Conservation (phyloP, 2,329 filamentous ascomycete species). For the Sarocladium oryzae region DNA sequence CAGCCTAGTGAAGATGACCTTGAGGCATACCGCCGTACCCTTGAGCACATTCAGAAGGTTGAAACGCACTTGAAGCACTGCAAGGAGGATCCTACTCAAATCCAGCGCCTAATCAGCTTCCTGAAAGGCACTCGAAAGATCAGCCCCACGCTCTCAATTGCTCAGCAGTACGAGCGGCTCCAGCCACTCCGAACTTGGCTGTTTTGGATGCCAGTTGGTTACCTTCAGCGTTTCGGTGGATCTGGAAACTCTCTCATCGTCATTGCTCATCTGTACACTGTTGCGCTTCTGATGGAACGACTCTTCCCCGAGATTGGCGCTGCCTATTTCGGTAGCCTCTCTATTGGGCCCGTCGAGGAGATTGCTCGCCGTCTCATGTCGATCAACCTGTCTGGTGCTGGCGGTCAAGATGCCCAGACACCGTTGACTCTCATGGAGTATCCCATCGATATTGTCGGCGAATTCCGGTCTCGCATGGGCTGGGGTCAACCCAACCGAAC, state of each 20-base stretch:
- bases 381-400: constrained; percentile 54
- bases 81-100: constrained; percentile 55
- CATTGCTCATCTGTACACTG: constrained; percentile 86
- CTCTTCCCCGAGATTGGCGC: constrained; percentile 88
- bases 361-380: constrained; percentile 71
- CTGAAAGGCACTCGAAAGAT: constrained; percentile 67
- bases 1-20: constrained; percentile 65
- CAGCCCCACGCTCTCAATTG: constrained; percentile 61
- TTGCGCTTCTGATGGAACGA: constrained; percentile 80
- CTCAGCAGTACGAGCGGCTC: constrained; percentile 84
- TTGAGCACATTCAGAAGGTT: constrained; percentile 61
- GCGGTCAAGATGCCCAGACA: constrained; percentile 52
- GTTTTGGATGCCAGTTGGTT: constrained; percentile 87
- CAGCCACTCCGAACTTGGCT: constrained; percentile 87
- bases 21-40: constrained; percentile 58
- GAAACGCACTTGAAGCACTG: constrained; percentile 62
- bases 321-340: constrained; percentile 77
- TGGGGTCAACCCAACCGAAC: constrained; percentile 56
- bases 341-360: constrained; percentile 75
- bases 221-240: constrained; percentile 68
- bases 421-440: constrained; percentile 65
- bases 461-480: constrained; percentile 64
- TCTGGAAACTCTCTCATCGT: constrained; percentile 75
- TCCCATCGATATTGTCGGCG: constrained; percentile 60
- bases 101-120: constrained; percentile 65